These are phyloP conservation scores for Trichoderma asperelloides DNA, from an alignment of 495 filamentous ascomycete genomes.

Conservation along the genomic window DNA sequence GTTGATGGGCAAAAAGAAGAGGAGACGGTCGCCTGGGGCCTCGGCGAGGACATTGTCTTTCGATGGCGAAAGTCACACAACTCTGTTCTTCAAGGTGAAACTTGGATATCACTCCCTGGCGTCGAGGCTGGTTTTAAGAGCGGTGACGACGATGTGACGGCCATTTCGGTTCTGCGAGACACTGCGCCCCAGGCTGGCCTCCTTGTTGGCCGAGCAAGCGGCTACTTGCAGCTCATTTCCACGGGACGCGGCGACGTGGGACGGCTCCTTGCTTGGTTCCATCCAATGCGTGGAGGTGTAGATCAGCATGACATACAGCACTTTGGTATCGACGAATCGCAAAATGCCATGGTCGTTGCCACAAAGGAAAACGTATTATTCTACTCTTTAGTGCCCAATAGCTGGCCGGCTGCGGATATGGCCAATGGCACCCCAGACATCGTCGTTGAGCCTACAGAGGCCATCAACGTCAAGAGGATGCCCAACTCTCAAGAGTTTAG, in stretches of 20 bases:
- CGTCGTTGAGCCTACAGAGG: background rate
- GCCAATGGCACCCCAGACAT: background rate
- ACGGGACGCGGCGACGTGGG: background rate
- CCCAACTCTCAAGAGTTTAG: background rate
- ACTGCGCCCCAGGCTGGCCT: background rate
- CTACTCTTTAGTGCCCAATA: background rate
- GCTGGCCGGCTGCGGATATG: background rate
- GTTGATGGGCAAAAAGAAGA: background rate
- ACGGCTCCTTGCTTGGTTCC: background rate
- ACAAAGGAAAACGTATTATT: background rate
- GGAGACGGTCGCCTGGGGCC: background rate
- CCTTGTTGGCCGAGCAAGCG: background rate
- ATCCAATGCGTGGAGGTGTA: background rate
- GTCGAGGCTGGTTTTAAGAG: background rate
- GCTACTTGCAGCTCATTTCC: background rate
- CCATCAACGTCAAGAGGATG: background rate
- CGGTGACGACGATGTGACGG: background rate
- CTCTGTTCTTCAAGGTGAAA: background rate
- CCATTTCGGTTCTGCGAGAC: background rate
- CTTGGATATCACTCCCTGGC: background rate
- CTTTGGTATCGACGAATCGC: background rate
- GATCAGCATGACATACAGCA: background rate
- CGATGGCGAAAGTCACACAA: background rate
- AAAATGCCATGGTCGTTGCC: background rate
- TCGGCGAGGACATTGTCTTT: background rate